A percentile compares a stretch with the other conserved stretches of the same genome.
Evolutionary conservation across 805 yeast species (phyloP).

Genomic region (Saccharomycopsis vini): DNA sequence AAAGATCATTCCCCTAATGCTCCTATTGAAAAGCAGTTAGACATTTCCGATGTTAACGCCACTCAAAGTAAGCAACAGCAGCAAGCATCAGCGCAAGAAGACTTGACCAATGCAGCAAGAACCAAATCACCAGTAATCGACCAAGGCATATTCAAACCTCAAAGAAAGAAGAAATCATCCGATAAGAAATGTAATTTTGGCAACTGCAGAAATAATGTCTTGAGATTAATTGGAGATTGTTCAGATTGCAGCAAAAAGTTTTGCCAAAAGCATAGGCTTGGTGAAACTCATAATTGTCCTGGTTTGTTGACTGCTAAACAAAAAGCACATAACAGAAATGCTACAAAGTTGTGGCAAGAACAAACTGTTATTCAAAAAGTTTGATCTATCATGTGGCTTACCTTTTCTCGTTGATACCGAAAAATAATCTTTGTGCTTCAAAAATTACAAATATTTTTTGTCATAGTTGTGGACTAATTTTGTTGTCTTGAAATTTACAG

Average conservation of each 20-base stretch:
- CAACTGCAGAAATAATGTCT: constrained; percentile 55
- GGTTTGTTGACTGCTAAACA: constrained; percentile 78
- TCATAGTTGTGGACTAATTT: too few relatives aligned
- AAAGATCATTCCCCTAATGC: background rate
- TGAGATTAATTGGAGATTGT: constrained; percentile 70
- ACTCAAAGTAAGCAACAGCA: too few relatives aligned
- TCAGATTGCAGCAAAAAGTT: constrained; percentile 75
- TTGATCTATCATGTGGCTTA: background rate
- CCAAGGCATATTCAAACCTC: constrained; percentile 5
- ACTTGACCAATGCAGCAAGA: constrained; percentile 1
- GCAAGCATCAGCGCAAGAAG: background rate
- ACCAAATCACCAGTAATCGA: constrained; percentile 4
- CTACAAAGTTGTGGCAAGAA: constrained; percentile 72
- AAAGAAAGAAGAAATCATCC: constrained; percentile 20
- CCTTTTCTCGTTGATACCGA: background rate
- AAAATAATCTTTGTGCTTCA: too few relatives aligned
- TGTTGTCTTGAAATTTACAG: too few relatives aligned
- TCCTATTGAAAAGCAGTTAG: background rate
- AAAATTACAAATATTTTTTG: too few relatives aligned
- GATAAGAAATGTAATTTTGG: constrained; percentile 41
- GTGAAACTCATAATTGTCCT: constrained; percentile 76
- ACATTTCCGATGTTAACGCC: background rate
- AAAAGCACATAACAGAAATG: constrained; percentile 74
- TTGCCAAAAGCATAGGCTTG: constrained; percentile 77
- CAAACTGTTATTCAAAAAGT: constrained; percentile 47